These are phyloP conservation scores for Pseudozyma sp. DNA, from an alignment of 1,284 basidiomycete species.

Conservation along the genomic window DNA sequence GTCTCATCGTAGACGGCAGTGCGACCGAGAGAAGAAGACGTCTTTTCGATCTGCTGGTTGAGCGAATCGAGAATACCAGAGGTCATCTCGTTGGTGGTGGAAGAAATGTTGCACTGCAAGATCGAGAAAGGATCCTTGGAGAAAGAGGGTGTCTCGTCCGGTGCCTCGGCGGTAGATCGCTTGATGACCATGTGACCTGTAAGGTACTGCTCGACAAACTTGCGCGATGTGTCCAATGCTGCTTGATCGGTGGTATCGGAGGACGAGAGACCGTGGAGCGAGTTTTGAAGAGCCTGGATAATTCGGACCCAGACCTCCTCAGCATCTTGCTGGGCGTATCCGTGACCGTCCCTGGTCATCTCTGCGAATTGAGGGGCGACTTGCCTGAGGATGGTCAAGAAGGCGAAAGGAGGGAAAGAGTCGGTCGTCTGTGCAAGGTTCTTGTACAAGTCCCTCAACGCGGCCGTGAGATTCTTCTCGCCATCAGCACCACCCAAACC, in stretches of 20 bases:
- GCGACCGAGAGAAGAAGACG: conserved; percentile 81
- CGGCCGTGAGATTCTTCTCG: conserved; percentile 71
- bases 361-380: conserved; percentile 94
- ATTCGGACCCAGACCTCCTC: conserved; percentile 94
- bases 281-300: conserved; percentile 80
- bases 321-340: conserved; percentile 92
- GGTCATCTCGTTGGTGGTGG: conserved; percentile 87
- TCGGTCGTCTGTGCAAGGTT: conserved; percentile 82
- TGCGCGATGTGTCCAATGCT: conserved; percentile 31
- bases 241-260: conserved; percentile 9
- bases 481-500: conserved; percentile 58
- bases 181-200: conserved; percentile 83
- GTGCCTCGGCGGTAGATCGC: conserved; percentile 75
- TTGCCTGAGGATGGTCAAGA: conserved; percentile 78
- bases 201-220: conserved; percentile 86
- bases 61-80: conserved; percentile 86
- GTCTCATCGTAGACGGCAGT: conserved; percentile 86
- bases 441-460: conserved; percentile 80
- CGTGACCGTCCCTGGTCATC: conserved; percentile 70
- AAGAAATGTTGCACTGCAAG: conserved; percentile 90
- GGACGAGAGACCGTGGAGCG: conserved; percentile 68
- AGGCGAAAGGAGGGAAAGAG: conserved; percentile 79
- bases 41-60: conserved; percentile 87
- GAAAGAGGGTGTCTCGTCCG: conserved; percentile 79
- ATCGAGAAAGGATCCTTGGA: conserved; percentile 83